Evolutionary conservation across 2,329 filamentous ascomycete genomes (phyloP), one percentile per base, ranked within the genome.

Genomic region (Zalaria obscura): DNA sequence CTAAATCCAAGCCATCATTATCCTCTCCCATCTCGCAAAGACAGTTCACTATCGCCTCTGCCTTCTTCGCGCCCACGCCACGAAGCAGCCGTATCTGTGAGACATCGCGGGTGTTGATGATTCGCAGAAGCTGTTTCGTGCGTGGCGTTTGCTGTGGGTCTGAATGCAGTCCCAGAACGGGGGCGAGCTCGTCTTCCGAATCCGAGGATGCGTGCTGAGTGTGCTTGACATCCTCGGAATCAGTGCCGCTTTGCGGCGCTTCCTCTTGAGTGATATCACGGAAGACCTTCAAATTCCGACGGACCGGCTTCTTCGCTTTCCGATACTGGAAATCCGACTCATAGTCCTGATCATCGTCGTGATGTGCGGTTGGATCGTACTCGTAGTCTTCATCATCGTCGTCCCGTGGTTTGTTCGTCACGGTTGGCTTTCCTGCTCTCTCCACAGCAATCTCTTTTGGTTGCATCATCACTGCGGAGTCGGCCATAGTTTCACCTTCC

Each of bases 61-160:
- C 82, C 57, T 79, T 82, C 64, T 85, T 86, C 1, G 75, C 68
- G 0, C 82, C 83, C 7, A 87, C 78, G 2, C 82, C 82, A 33
- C 76, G 76, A 1, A 87, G 67, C 3, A 73, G 63, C 52, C 72
- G 73, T 58, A 87, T 86, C 54, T 73, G 67, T 9, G 64, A 64
- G 11, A 80, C 61, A 46, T 87, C 78, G 38, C 78, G 72, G 18
- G 79, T 83, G 64, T 87, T 87, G 61, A 87, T 74, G 51, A 86
- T 80, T 37, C 73, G 67, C 2, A 87, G 68, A 2, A 87, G 62
- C 45, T 73, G 71, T 47, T 68, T 68, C 5, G 78, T 79, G 3
- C 75, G 69, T 1, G 78, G 78, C 1, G 75, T 72, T 36, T 63
- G 55, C 4, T 46, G 47, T 7, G 45, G 25, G 26, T 40, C 44